Conservation (phyloP, 371 early-diverging fungal species). For the Haplosporangium sp. region DNA sequence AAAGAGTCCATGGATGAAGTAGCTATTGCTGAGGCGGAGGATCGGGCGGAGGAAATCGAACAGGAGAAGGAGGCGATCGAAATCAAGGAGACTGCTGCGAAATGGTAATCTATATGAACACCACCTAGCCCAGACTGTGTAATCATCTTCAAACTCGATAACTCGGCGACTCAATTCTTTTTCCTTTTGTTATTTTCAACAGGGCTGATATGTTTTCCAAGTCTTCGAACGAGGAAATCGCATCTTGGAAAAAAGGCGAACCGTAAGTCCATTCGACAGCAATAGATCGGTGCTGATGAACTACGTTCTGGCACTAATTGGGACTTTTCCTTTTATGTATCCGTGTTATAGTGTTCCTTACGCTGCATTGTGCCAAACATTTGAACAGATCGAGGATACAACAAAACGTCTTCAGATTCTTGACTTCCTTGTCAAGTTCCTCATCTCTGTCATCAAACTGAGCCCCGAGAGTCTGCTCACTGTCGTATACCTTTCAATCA, state of each 20-base stretch:
- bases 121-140: background rate
- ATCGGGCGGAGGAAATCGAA: constrained; percentile 44
- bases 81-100: constrained; percentile 55
- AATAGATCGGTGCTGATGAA: background rate
- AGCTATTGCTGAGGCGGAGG: constrained; percentile 37
- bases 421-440: constrained; percentile 81
- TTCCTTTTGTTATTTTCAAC: background rate
- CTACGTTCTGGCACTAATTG: background rate
- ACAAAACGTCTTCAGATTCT: constrained; percentile 84
- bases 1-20: background rate
- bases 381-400: constrained; percentile 83
- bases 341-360: constrained; percentile 75
- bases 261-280: constrained; percentile 47
- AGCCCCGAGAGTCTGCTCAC: constrained; percentile 80
- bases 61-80: constrained; percentile 46
- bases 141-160: too few species aligned
- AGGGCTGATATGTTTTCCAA: constrained; percentile 57
- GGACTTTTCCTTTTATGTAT: background rate
- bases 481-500: constrained; percentile 92
- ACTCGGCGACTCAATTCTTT: background rate
- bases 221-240: constrained; percentile 31
- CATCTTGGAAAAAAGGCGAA: constrained; percentile 62
- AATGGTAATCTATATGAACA: constrained; percentile 31
- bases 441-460: constrained; percentile 75
- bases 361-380: constrained; percentile 85